Conservation (phyloP, 2,329 filamentous ascomycete species). For the Aspergillus latus region DNA sequence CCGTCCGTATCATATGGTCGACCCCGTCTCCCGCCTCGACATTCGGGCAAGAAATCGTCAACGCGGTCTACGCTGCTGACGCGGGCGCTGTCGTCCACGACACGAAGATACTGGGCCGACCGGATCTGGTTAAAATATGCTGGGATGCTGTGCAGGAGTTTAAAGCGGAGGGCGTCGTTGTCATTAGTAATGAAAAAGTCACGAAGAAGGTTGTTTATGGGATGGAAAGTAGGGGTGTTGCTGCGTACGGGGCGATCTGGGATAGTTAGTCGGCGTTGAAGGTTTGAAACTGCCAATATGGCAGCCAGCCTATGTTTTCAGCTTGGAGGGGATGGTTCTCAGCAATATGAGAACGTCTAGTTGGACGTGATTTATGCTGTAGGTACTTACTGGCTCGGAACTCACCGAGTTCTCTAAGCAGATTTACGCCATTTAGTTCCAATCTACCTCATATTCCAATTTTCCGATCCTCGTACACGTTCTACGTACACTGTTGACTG, state of each 20-base stretch:
- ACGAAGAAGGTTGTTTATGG: constrained; percentile 42
- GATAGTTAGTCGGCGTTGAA: constrained; percentile 16
- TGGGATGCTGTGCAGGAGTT: constrained; percentile 28
- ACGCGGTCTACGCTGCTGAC: constrained; percentile 35
- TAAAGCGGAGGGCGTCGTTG: constrained; percentile 39
- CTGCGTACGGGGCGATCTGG: constrained; percentile 29
- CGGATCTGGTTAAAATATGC: constrained; percentile 32
- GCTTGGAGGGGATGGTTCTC: too few relatives aligned
- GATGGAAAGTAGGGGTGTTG: constrained; percentile 38
- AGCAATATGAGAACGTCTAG: too few relatives aligned
- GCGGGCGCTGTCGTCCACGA: constrained; percentile 36
- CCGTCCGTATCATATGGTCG: constrained; percentile 36
- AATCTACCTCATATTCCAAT: too few relatives aligned
- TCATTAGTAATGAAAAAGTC: constrained; percentile 38
- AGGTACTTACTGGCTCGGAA: too few relatives aligned
- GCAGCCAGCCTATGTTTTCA: too few relatives aligned
- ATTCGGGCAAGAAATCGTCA: constrained; percentile 34
- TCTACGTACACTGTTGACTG: too few relatives aligned
- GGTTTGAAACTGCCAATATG: too few relatives aligned
- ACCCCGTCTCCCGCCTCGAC: constrained; percentile 36
- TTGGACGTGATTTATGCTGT: too few relatives aligned
- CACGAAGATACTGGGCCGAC: constrained; percentile 33
- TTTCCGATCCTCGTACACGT: too few relatives aligned
- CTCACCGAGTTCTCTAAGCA: too few relatives aligned
- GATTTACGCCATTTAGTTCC: too few relatives aligned